Percentiles rank a stretch among this genome's conserved stretches.
These are phyloP conservation scores for Phytophthora foliorum DNA, from an alignment of 352 stramenopile species.

Conservation along the genomic window DNA sequence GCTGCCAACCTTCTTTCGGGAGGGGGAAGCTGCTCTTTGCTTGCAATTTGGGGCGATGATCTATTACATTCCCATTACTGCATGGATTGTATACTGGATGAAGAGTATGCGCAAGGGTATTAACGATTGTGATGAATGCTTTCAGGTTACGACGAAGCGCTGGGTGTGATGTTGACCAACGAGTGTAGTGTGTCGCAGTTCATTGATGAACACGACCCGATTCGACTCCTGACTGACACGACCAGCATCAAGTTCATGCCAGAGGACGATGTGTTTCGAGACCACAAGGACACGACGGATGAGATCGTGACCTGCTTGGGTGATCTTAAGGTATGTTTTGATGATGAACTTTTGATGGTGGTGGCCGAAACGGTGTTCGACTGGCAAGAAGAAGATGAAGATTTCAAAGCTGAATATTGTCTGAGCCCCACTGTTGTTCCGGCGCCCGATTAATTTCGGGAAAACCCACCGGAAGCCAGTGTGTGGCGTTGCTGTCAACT, in stretches of 20 bases:
- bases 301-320: conserved; percentile 82
- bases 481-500: conserved; percentile 68
- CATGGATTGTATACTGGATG: conserved; percentile 21
- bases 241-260: conserved; percentile 94
- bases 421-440: conserved; percentile 91
- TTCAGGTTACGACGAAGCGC: conserved; percentile 93
- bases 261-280: conserved; percentile 82
- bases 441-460: conserved; percentile 90
- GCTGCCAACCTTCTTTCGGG: conserved; percentile 28
- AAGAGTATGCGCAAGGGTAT: neutral
- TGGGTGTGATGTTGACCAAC: conserved; percentile 89
- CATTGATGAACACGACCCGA: conserved; percentile 92
- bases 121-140: conserved; percentile 8
- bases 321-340: conserved; percentile 93
- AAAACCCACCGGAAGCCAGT: conserved; percentile 93
- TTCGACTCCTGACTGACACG: conserved; percentile 95
- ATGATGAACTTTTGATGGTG: neutral
- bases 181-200: conserved; percentile 90
- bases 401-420: conserved; percentile 83
- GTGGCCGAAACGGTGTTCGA: neutral
- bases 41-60: conserved; percentile 72
- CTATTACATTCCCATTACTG: conserved; percentile 77
- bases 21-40: conserved; percentile 51
- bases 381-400: conserved; percentile 65
- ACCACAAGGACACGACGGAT: conserved; percentile 80